A percentile compares a stretch with the other conserved stretches of the same genome.
Evolutionary conservation across 2,329 filamentous ascomycete genomes (phyloP).

Genomic region (Microascus cirrosus): DNA sequence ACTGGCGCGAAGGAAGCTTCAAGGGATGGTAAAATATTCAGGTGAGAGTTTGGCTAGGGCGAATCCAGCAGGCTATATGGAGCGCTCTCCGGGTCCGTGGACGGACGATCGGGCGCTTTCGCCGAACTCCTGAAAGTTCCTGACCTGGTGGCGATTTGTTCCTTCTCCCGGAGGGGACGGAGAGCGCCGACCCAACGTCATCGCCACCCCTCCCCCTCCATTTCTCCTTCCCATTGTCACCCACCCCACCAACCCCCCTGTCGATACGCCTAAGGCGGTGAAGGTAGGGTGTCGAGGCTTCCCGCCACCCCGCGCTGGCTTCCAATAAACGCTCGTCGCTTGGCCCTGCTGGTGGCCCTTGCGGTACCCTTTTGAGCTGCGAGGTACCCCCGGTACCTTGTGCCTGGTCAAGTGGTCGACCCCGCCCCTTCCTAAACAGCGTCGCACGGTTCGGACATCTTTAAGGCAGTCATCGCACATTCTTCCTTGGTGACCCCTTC

Average conservation of each 20-base stretch:
- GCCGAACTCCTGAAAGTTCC: neutral
- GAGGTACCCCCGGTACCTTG: conserved; percentile 3
- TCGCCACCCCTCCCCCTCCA: conserved; percentile 1
- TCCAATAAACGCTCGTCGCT: neutral
- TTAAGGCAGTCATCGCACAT: neutral
- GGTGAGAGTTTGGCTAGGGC: neutral
- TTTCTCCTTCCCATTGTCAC: neutral
- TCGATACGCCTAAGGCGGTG: neutral
- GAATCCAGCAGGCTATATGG: no score
- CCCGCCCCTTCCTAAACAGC: neutral
- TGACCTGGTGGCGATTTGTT: conserved; percentile 2
- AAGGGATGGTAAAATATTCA: neutral
- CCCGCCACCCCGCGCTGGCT: neutral
- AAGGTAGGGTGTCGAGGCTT: neutral
- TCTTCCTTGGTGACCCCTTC: neutral
- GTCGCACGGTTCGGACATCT: neutral
- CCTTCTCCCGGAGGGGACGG: neutral
- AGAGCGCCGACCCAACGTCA: conserved; percentile 1
- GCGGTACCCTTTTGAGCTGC: neutral
- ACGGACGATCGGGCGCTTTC: neutral
- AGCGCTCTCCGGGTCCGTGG: no score
- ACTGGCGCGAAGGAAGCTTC: neutral
- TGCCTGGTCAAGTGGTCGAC: neutral
- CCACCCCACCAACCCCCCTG: neutral
- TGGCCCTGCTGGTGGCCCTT: neutral